Conservation (phyloP, 495 filamentous ascomycete genomes). For the Bacidia gigantensis region DNA sequence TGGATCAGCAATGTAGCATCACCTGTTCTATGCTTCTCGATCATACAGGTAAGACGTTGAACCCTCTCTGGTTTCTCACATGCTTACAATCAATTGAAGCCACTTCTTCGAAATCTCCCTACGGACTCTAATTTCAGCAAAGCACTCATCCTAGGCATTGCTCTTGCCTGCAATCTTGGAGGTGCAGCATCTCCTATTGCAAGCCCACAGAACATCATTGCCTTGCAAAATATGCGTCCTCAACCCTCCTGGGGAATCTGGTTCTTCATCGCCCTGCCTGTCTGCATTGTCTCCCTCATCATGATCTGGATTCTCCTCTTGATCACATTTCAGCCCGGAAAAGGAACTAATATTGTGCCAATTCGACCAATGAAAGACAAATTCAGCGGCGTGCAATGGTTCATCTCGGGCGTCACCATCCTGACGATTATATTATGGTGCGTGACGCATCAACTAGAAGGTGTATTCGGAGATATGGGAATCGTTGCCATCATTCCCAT, state of each 20-base stretch:
- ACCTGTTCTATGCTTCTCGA: slow-evolving; percentile 95
- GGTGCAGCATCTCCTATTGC: slow-evolving; percentile 95
- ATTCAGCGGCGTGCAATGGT: slow-evolving; percentile 85
- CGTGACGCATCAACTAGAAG: slow-evolving; percentile 72
- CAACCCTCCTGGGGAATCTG: slow-evolving; percentile 82
- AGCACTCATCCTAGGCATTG: slow-evolving; percentile 91
- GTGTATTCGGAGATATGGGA: slow-evolving; percentile 91
- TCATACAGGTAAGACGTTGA: slow-evolving; percentile 53
- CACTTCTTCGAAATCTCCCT: slow-evolving; percentile 84
- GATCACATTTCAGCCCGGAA: slow-evolving; percentile 67
- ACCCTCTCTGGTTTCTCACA: not conserved
- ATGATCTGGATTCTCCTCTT: slow-evolving; percentile 83
- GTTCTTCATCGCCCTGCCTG: slow-evolving; percentile 92
- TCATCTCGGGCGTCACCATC: slow-evolving; percentile 75
- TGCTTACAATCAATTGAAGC: slow-evolving; percentile 36
- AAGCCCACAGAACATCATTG: slow-evolving; percentile 93
- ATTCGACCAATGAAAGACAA: slow-evolving; percentile 77
- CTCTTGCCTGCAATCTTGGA: slow-evolving; percentile 86
- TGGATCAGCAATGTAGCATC: slow-evolving; percentile 98
- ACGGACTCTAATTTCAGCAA: slow-evolving; percentile 84
- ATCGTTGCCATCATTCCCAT: slow-evolving; percentile 95
- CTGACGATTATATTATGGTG: slow-evolving; percentile 88
- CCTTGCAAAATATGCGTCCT: slow-evolving; percentile 85
- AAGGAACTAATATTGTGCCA: slow-evolving; percentile 79
- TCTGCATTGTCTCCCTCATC: slow-evolving; percentile 79